These are phyloP conservation scores for Takashimella koratensis DNA, from an alignment of 1,284 basidiomycete genomes.

Conservation along the genomic window DNA sequence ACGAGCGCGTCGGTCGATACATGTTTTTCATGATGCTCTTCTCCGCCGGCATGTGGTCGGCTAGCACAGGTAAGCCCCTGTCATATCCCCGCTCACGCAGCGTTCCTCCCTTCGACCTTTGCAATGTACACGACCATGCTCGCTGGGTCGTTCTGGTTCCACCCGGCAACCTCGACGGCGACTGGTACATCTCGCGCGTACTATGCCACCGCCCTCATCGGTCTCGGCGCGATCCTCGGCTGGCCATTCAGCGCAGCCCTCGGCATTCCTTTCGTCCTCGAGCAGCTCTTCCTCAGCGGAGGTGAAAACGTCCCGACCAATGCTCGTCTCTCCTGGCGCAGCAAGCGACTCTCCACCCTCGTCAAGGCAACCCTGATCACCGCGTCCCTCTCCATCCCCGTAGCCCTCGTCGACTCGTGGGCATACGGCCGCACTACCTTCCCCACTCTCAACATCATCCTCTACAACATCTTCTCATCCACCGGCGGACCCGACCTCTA, in stretches of 20 bases:
- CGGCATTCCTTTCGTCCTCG: slow-evolving; percentile 82
- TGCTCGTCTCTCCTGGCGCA: slow-evolving; percentile 56
- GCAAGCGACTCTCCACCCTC: slow-evolving; percentile 62
- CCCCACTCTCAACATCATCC: slow-evolving; percentile 88
- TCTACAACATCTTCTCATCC: slow-evolving; percentile 79
- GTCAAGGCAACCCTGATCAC: slow-evolving; percentile 59
- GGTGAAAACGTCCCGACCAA: slow-evolving; percentile 64
- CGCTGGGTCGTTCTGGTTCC: slow-evolving; percentile 72
- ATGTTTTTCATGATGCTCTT: slow-evolving; percentile 77
- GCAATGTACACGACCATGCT: slow-evolving; percentile 86
- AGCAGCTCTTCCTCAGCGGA: slow-evolving; percentile 78
- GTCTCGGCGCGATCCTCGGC: slow-evolving; percentile 80
- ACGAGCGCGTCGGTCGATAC: slow-evolving; percentile 86
- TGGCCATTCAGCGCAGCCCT: slow-evolving; percentile 93
- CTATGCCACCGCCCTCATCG: slow-evolving; percentile 67
- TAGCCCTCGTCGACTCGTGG: slow-evolving; percentile 74
- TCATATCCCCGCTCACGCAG: slow-evolving; percentile 48
- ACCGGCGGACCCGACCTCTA: slow-evolving; percentile 76
- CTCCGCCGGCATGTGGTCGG: slow-evolving; percentile 91
- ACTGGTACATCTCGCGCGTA: slow-evolving; percentile 56
- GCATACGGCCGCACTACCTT: slow-evolving; percentile 77
- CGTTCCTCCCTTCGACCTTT: slow-evolving; percentile 90
- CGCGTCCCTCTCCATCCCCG: slow-evolving; percentile 61
- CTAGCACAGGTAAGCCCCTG: slow-evolving; percentile 63
- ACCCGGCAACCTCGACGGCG: slow-evolving; percentile 60